A percentile compares a stretch with the other conserved stretches of the same genome.
phyloP scores from a whole-genome alignment of 2,329 filamentous ascomycete species.

The Torrubiellomyces zombiae region DNA sequence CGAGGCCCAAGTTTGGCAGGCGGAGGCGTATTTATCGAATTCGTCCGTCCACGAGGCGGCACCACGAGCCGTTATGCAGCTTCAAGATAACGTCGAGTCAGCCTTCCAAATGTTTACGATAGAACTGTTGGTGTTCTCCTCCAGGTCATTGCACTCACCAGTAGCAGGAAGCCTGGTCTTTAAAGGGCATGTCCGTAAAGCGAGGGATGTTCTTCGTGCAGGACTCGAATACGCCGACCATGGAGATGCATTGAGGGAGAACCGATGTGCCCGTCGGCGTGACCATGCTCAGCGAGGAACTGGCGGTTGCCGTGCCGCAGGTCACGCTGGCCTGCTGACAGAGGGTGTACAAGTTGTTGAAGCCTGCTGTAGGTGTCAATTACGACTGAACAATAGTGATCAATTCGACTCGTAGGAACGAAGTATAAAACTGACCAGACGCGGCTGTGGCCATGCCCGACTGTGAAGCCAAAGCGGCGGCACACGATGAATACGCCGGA shows the following conservation, averaged over 20 bases:
- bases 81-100: too few relatives aligned
- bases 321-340: conserved; percentile 5
- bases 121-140: too few relatives aligned
- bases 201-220: conserved; percentile 9
- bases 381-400: neutral
- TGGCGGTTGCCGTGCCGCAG: conserved; percentile 5
- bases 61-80: conserved; percentile 8
- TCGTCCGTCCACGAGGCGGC: conserved; percentile 13
- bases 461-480: conserved; percentile 11
- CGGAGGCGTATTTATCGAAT: conserved; percentile 13
- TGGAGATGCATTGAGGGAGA: conserved; percentile 10
- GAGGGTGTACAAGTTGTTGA: conserved; percentile 10
- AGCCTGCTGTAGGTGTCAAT: conserved; percentile 7
- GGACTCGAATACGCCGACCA: conserved; percentile 11
- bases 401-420: too few relatives aligned
- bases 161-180: conserved; percentile 15
- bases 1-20: conserved; percentile 14
- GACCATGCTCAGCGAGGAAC: too few relatives aligned
- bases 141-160: too few relatives aligned
- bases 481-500: conserved; percentile 12
- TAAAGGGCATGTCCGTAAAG: conserved; percentile 11
- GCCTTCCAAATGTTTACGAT: too few relatives aligned
- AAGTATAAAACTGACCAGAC: conserved; percentile 12
- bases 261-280: conserved; percentile 8
- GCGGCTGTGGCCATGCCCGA: conserved; percentile 8